Base-by-base conservation (phyloP, 2,329 filamentous ascomycete genomes). In the Aulographum hederae region DNA sequence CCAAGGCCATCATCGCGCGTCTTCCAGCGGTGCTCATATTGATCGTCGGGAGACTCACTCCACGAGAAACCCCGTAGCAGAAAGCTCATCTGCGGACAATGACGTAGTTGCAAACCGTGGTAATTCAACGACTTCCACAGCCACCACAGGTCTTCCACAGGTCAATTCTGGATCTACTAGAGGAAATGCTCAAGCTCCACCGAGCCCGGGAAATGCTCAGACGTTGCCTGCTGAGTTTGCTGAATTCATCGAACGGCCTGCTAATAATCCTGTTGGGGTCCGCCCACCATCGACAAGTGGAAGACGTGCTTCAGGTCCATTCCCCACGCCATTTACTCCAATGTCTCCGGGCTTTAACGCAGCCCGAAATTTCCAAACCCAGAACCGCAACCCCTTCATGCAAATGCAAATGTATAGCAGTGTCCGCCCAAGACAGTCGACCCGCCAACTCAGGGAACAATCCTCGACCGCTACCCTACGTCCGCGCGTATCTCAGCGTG, bases 381-480 rank as follows among this genome's bases (percentile, higher is more conserved):
- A 35, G 17, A 35, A 39, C 16, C 46, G 48, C 17, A 55, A 55
- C 18, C 52, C 50, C 2, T 55, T 49, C 30, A 46, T 53, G 2
- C 32, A 48, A 36, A 37, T 46, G 23, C 39, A 46, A 14, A 39
- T 33, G 15, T 13, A 25, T 10, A 25, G 10, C 21, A 25, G 13
- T 13, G 27, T 16, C 13, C 46, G 46, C 16, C 51, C 41, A 18
- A 51, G 52, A 5, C 48, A 47, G 18, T 45, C 50, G 17, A 42
- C 45, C 15, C 41, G 54, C 6, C 45, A 51, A n/a, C 34, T 42
- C 15, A 32, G 39, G 32, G 52, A 55, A 13, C 51, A 54, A 38
- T 47, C 51, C 11, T 56, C 53, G 6, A 51, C 45, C 6, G 52
- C 50, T 14, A 56, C 51, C 5, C 37, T 55, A 14, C 43, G 51